Base-by-base conservation (phyloP, 768 basidiomycete species). In the Lactifluus subvellereus region DNA sequence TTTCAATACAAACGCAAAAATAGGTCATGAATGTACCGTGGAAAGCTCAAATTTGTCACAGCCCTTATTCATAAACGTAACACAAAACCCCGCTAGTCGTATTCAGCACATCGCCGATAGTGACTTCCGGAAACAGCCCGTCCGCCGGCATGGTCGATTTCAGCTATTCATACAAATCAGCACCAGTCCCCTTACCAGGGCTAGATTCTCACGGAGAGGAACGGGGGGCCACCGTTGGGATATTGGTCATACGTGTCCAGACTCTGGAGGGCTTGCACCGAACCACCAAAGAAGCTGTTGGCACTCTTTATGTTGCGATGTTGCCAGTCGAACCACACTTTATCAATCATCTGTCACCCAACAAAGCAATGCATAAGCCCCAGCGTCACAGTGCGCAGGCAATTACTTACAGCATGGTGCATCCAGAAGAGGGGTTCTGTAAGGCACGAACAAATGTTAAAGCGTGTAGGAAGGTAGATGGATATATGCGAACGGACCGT, bases 261-360 rank as follows among this genome's bases (percentile, higher is more conserved):
- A 54, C 67, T 73, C 38, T 70, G 55, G 27, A 73, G 27, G 43
- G 67, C 66, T 52, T 74, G 66, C 6, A 73, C 69, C 4, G 72
- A 69, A 4, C 75, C 76, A 54, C 76, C 76, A 27, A 66, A 64
- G 64, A 70, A 76, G 33, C 70, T 69, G 52, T 62, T 59, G 56
- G 60, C 63, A 64, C 73, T 76, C 11, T 48, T 54, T 1, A 64
- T 33, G 59, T 72, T 48, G 11, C 59, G 59, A 56, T 61, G 60
- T 53, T 77, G 76, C 75, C 75, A 76, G 54, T 75, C 72, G 54
- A 53, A 74, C 75, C 76, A 77, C 16, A 76, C 57, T 59, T 74
- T 74, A 65, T 76, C 76, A 53, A 77, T 66, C 74, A 75, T 75
- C 72, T 72, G 59, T 37, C 27, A n/a, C 6, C 47, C 20, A 30